Conservation (phyloP, 768 basidiomycete genomes). For the Crucibulum laeve region DNA sequence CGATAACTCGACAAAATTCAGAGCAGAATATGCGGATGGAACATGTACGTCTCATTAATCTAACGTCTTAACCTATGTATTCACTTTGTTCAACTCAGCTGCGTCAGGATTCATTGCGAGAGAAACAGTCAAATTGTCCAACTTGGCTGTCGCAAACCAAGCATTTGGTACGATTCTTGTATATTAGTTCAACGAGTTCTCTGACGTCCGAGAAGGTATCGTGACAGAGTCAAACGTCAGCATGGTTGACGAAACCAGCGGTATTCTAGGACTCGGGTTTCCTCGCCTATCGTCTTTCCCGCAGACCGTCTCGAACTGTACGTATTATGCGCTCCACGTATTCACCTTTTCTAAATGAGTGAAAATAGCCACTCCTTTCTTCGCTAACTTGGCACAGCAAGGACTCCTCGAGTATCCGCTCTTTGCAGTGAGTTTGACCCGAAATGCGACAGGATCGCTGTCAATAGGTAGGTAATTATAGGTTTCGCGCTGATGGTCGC, state of each 20-base stretch:
- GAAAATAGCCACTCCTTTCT: conserved; percentile 62
- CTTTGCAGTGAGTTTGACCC: conserved; percentile 66
- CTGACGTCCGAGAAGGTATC: conserved; percentile 36
- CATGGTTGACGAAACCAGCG: conserved; percentile 60
- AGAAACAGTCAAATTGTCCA: conserved; percentile 59
- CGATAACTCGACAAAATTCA: conserved; percentile 56
- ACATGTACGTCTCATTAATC: conserved; percentile 44
- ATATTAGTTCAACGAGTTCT: neutral
- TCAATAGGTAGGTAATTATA: conserved; percentile 46
- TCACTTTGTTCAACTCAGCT: conserved; percentile 29
- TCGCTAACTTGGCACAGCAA: conserved; percentile 54
- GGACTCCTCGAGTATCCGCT: conserved; percentile 71
- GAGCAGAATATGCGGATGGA: conserved; percentile 59
- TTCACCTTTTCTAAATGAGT: conserved; percentile 1
- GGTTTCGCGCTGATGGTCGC: conserved; percentile 1
- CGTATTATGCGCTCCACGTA: conserved; percentile 10
- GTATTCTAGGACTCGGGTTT: conserved; percentile 74
- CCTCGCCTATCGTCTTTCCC: conserved; percentile 64
- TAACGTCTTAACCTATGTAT: neutral
- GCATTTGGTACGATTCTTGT: conserved; percentile 51
- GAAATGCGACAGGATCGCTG: conserved; percentile 56
- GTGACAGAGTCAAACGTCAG: conserved; percentile 60
- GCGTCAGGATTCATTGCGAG: conserved; percentile 68
- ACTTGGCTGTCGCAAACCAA: conserved; percentile 57
- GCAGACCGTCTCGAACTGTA: conserved; percentile 42